Base-by-base conservation (phyloP, 768 basidiomycete species). In the Multifurca ochricompacta region DNA sequence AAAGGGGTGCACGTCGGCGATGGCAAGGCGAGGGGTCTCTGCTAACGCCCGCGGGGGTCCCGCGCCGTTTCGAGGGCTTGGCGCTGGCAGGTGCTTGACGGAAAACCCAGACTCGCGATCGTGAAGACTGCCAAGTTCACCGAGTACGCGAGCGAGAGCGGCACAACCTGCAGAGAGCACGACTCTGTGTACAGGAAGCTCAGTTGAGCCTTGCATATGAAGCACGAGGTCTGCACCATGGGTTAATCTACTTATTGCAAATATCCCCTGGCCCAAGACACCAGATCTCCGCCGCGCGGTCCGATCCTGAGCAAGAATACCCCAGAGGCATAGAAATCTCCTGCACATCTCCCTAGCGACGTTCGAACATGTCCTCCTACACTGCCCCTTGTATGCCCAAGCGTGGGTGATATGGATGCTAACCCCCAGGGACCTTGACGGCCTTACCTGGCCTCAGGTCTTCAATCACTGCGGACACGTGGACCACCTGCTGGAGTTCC, bases 151-250 rank as follows among this genome's bases (percentile, higher is more conserved):
- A 10, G 67, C 65, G 4, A 91, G 68, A 6, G 74, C 69, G 1
- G 66, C 53, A 7, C 71, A 84, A 14, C 90, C 80, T 0, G 81
- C 73, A 0, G 77, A 77, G 9, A 93, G 77, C n/a, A 93, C 67
- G 21, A 77, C 71, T 3, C 75, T 73, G 63, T 94, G 91, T 0
- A 71, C 84, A 2, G 83, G 81, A 52, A 90, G 74, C 13, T 66
- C 62, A 10, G 69, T 53, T 27, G 52, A 65, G 10, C 68, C 67
- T 18, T 73, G 70, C 7, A 81, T 65, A 25, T 75, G 70, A 1
- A 90, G 64, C 40, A 77, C 54, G 1, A 85, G 58, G 63, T 94
- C 88, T 1, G 87, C 84, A 3, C 85, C 87, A 52, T 79, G 69
- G 1, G 69, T 67, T 27, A 70, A 60, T 11, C 35, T 47, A 21